Evolutionary conservation across 1,284 basidiomycete genomes (phyloP).

Genomic region (Cryptococcus sp.): DNA sequence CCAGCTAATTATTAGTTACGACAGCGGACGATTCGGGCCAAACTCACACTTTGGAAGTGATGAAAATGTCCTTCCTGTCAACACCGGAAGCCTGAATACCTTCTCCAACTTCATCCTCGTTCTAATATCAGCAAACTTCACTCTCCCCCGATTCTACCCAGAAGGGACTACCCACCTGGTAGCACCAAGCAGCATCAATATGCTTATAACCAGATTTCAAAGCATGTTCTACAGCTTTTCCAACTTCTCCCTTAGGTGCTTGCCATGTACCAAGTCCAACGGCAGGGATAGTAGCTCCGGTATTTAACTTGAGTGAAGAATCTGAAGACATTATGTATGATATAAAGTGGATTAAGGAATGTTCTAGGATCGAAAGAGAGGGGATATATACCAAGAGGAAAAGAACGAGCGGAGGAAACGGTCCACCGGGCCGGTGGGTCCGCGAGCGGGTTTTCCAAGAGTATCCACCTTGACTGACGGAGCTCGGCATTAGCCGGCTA

Average conservation of each 20-base stretch:
- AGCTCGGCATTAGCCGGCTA: no score
- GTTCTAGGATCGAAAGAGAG: no score
- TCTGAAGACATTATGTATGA: background rate
- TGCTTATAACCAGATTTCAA: conserved; percentile 69
- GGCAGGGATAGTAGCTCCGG: conserved; percentile 61
- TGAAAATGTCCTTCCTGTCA: conserved; percentile 71
- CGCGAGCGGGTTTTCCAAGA: background rate
- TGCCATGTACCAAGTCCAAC: conserved; percentile 76
- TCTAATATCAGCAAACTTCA: conserved; percentile 45
- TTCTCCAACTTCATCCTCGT: conserved; percentile 77
- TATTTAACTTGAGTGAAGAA: conserved; percentile 60
- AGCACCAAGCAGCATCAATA: conserved; percentile 68
- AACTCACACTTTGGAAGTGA: conserved; percentile 51
- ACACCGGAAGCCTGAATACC: conserved; percentile 75
- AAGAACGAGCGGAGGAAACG: conserved; percentile 13
- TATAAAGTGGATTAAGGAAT: no score
- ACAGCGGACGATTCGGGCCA: background rate
- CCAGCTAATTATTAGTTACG: conserved; percentile 48
- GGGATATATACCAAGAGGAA: conserved; percentile 5
- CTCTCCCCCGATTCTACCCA: no score
- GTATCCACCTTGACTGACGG: background rate
- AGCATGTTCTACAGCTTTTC: conserved; percentile 62
- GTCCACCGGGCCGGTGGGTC: no score
- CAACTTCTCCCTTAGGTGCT: conserved; percentile 63
- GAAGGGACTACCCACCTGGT: conserved; percentile 16